Conservation (phyloP, 176 grass and related monocot species). For the Carex pumila region DNA sequence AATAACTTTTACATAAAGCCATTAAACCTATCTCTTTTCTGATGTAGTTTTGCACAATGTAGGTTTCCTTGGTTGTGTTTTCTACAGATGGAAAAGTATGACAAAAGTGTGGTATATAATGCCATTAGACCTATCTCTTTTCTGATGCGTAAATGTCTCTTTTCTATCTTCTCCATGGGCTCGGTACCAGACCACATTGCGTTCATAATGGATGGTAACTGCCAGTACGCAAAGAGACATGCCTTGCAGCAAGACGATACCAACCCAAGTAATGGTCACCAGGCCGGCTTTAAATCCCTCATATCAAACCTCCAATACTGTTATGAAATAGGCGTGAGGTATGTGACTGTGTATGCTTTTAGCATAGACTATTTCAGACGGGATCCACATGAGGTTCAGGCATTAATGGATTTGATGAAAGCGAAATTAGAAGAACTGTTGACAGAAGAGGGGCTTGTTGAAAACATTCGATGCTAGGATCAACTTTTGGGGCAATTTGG, state of each 20-base stretch:
- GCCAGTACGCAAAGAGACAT: constrained; percentile 64
- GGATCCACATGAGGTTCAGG: constrained; percentile 43
- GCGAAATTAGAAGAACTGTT: constrained; percentile 71
- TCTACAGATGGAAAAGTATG: not conserved
- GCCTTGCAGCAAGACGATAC: not conserved
- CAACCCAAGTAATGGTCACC: constrained; percentile 24
- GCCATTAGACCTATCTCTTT: not conserved
- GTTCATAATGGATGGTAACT: constrained; percentile 90
- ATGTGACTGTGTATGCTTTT: constrained; percentile 72
- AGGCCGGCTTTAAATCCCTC: constrained; percentile 47
- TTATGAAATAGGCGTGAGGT: constrained; percentile 68
- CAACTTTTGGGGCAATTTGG: constrained; percentile 70
- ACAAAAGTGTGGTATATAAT: not conserved
- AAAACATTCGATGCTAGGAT: constrained; percentile 47
- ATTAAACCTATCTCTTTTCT: too few relatives aligned
- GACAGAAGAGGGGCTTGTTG: constrained; percentile 39
- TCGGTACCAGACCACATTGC: constrained; percentile 73
- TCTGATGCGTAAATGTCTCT: constrained; percentile 44
- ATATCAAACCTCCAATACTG: constrained; percentile 48
- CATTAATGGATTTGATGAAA: constrained; percentile 75
- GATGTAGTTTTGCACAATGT: not conserved
- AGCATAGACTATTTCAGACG: constrained; percentile 86
- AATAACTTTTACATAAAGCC: not conserved
- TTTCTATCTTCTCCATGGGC: constrained; percentile 49
- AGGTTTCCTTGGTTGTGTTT: not conserved